These are phyloP conservation scores for Apophysomyces sp. DNA, from an alignment of 371 early-diverging fungal species.

Conservation along the genomic window DNA sequence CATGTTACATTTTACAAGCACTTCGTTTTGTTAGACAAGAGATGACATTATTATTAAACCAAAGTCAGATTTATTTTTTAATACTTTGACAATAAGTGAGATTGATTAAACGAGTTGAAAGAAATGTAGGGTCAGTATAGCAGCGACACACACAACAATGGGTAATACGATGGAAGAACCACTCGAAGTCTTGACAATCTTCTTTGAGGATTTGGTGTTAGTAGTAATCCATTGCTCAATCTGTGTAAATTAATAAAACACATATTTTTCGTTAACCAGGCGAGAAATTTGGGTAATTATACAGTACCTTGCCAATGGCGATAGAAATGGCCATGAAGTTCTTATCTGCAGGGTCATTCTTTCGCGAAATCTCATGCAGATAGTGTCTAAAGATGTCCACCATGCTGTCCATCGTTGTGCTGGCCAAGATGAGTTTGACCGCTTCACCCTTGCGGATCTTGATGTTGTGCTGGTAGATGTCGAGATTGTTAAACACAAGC, in stretches of 20 bases:
- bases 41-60: too few species aligned
- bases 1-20: too few species aligned
- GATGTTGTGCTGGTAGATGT: slow-evolving; percentile 74
- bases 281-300: slow-evolving; percentile 7
- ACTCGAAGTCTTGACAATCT: not conserved
- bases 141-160: slow-evolving; percentile 4
- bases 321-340: slow-evolving; percentile 68
- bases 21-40: too few species aligned
- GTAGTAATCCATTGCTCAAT: slow-evolving; percentile 49
- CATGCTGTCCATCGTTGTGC: slow-evolving; percentile 59
- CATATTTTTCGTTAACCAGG: not conserved
- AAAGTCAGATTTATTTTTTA: not conserved
- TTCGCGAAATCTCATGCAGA: slow-evolving; percentile 59
- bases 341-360: slow-evolving; percentile 68
- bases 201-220: slow-evolving; percentile 9
- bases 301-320: slow-evolving; percentile 57
- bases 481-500: slow-evolving; percentile 82
- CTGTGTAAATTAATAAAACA: slow-evolving; percentile 9
- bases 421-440: slow-evolving; percentile 69
- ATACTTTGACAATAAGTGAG: not conserved
- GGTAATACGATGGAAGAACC: not conserved
- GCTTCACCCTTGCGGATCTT: slow-evolving; percentile 97
- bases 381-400: slow-evolving; percentile 69
- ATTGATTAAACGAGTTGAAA: not conserved
- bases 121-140: not conserved